phyloP scores from a whole-genome alignment of 768 basidiomycete species.

The Leccinum arenicola region DNA sequence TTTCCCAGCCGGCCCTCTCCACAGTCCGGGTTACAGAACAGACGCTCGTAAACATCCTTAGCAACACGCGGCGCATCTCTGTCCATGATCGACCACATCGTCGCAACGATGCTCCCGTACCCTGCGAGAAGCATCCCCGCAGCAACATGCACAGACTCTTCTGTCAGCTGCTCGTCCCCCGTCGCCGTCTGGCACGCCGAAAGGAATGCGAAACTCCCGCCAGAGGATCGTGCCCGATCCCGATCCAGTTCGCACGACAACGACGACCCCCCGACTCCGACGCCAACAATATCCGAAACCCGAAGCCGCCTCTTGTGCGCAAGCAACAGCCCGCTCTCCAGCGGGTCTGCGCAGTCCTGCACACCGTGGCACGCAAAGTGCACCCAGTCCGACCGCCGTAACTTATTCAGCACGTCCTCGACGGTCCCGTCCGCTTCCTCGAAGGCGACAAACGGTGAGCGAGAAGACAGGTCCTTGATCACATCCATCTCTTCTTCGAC shows the following conservation, averaged over 20 bases:
- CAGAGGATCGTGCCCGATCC: not conserved
- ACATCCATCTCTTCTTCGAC: constrained; percentile 18
- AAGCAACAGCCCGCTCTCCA: constrained; percentile 20
- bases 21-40: not conserved
- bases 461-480: not conserved
- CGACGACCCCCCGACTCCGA: not conserved
- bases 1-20: not conserved
- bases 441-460: not conserved
- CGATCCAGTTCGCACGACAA: not conserved
- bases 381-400: constrained; percentile 7
- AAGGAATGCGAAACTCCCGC: constrained; percentile 27
- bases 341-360: constrained; percentile 18
- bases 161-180: not conserved
- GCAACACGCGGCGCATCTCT: not conserved
- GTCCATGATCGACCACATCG: constrained; percentile 3
- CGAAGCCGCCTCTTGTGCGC: not conserved
- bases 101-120: not conserved
- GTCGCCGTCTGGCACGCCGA: constrained; percentile 1
- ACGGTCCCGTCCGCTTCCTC: not conserved
- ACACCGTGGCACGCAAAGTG: constrained; percentile 34
- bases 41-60: not conserved
- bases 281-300: not conserved
- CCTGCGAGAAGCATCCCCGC: constrained; percentile 4
- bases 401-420: not conserved
- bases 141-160: not conserved